Base-by-base conservation (phyloP, 768 basidiomycete genomes). In the Rhodotorula kratochvilovae region DNA sequence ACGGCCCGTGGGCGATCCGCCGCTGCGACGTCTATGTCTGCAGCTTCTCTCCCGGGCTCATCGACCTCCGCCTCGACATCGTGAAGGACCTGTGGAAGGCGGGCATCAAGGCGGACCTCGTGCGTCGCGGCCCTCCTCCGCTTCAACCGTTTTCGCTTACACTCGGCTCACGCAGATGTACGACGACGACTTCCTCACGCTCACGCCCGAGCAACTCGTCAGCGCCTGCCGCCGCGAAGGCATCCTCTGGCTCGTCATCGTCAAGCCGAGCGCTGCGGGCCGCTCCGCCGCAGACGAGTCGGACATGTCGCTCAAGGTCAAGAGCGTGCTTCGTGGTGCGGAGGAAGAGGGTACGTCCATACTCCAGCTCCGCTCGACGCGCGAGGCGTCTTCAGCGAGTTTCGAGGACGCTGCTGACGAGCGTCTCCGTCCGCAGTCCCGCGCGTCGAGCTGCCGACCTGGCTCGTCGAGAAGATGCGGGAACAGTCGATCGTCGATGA, bases 1-100 rank as follows among this genome's bases (percentile, higher is more conserved):
- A 73, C 55, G 76, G 73, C 23, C 72, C 73, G 5, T 77, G 71
- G 63, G 68, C 77, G 33, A 74, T 78, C 8, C 72, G 78, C 2
- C 75, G 79, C 11, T 77, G 77, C 68, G 79, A 80, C 60, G 76
- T 79, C 62, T 80, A 79, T 66, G 74, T 80, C 43, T 77, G 77
- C 36, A 75, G 72, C 0, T 80, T 78, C 63, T 60, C 60, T 29
- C 60, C 68, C 2, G 77, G 74, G 0, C 56, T 78, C 43, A 76
- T 79, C 54, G 74, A 74, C 25, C 70, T 74, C 4, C 72, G 79
- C 7, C 72, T 80, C 11, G 76, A 76, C 54, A 72, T 80, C 21
- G 76, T 74, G 25, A 73, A 73, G 12, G 77, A 79, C 50, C 72
- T 80, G 2, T 80, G 79, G 79, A 64, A 66, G 13, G 67, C 75